phyloP scores from a whole-genome alignment of 164 flowering plant species.

The Vitis cinerea region DNA sequence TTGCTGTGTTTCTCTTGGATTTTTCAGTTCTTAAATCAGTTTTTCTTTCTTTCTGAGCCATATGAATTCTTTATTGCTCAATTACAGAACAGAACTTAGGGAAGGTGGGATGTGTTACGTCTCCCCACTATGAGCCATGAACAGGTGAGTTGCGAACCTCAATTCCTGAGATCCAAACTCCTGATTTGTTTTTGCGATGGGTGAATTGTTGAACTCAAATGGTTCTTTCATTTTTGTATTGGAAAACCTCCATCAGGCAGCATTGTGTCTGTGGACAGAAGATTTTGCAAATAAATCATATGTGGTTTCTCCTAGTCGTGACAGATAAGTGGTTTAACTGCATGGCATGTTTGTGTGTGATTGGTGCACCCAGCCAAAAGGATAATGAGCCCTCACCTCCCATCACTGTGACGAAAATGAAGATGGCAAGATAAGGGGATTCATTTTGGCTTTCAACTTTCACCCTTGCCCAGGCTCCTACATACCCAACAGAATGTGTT shows the following conservation, averaged over 20 bases:
- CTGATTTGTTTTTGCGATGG: background rate
- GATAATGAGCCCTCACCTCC: too few relatives aligned
- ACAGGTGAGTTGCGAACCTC: conserved; percentile 12
- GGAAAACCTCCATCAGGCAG: too few relatives aligned
- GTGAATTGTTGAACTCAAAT: background rate
- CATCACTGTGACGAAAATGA: too few relatives aligned
- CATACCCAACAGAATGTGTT: too few relatives aligned
- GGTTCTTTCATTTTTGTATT: background rate
- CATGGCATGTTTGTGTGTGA: background rate
- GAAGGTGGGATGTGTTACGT: conserved; percentile 13
- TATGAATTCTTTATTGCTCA: conserved; percentile 13
- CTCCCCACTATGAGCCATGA: conserved; percentile 9
- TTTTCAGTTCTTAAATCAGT: background rate
- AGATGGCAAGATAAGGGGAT: too few relatives aligned
- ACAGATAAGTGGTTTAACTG: background rate
- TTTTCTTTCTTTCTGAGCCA: conserved; percentile 1
- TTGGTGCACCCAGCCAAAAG: background rate
- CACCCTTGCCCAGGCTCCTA: too few relatives aligned
- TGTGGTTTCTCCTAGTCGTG: background rate
- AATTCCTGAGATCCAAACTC: conserved; percentile 6
- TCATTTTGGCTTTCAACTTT: too few relatives aligned
- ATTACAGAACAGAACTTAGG: conserved; percentile 25
- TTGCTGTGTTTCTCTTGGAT: background rate
- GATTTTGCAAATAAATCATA: too few relatives aligned
- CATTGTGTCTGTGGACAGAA: too few relatives aligned